phyloP scores from a whole-genome alignment of 2,329 filamentous ascomycete species.

The Neocucurbitaria cava region DNA sequence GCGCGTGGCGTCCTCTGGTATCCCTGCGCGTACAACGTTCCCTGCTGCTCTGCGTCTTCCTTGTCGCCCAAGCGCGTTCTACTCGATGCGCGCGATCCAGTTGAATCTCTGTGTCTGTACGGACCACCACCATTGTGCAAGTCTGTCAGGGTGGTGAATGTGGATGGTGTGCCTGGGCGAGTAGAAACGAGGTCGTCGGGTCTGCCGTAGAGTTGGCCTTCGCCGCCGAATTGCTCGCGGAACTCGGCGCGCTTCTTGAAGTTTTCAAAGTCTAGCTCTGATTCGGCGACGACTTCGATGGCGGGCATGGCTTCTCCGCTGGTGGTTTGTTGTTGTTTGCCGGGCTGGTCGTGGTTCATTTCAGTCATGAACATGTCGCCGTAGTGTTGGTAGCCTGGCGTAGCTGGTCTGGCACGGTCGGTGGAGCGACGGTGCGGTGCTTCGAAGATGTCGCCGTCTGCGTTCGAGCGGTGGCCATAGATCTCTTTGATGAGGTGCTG shows the following conservation, averaged over 20 bases:
- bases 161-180: conserved; percentile 38
- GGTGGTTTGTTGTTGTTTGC: conserved; percentile 53
- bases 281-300: conserved; percentile 88
- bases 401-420: conserved; percentile 53
- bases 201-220: conserved; percentile 64
- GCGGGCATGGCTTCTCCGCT: conserved; percentile 53
- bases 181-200: conserved; percentile 64
- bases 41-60: conserved; percentile 26
- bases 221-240: conserved; percentile 79
- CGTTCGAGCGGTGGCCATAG: conserved; percentile 79
- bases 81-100: conserved; percentile 28
- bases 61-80: conserved; percentile 23
- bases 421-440: conserved; percentile 32
- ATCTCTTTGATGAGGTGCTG: conserved; percentile 83
- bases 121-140: conserved; percentile 15
- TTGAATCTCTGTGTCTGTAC: conserved; percentile 17
- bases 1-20: conserved; percentile 32
- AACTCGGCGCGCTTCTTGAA: conserved; percentile 92
- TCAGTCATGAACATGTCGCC: conserved; percentile 82
- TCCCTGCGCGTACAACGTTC: conserved; percentile 33
- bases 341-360: conserved; percentile 67
- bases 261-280: conserved; percentile 84
- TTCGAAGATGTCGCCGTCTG: conserved; percentile 48
- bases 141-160: conserved; percentile 35
- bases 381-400: conserved; percentile 63